Evolutionary conservation across 1,284 basidiomycete genomes (phyloP), one percentile per base, ranked within the genome.

Genomic region (Trametes pubescens): DNA sequence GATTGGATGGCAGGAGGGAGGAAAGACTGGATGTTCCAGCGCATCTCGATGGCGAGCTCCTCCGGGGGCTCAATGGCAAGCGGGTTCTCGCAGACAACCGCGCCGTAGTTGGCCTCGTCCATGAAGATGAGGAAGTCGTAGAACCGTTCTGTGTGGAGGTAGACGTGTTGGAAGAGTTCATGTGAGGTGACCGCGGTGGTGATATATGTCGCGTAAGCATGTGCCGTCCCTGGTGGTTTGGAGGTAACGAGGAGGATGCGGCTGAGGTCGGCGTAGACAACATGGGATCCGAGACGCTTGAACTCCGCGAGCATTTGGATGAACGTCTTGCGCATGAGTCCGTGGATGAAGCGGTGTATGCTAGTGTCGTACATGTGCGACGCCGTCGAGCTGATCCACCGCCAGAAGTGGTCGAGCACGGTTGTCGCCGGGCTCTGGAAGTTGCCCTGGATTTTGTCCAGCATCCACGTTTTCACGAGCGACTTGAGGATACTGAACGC

Each of bases 281-380:
- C 91, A 62, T 93, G 89, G 0, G 96, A 96, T 0, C 98, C 98
- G 0, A 99, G 83, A 14, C 98, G 88, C 74, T 94, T 96, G 82
- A 99, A 98, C 77, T 99, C 98, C 13, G 96, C 96, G 16, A 99
- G 85, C 64, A 99, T 85, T 78, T 99, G 98, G 49, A 99, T 92
- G 76, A 99, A 96, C 0, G 94, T 97, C 82, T 99, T 99, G 67
- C 94, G 90, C 98, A 99, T 99, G 57, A 99, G 85, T 10, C 96
- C 93, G 69, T 96, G 92, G 14, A 99, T 81, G 80, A 99, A 99
- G 0, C 93, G 89, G 75, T 99, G 95, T 7, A 99, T 84, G 57
- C 95, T 92, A 1, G 96, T 92, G 75, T 99, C 98, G 74, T 95
- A 98, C 82, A 99, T 88, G 64, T 90, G 86, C 35, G 96, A 94